A percentile compares a stretch with the other conserved stretches of the same genome.
phyloP scores from a whole-genome alignment of 2,329 filamentous ascomycete genomes.

The Hypocreales sp. region DNA sequence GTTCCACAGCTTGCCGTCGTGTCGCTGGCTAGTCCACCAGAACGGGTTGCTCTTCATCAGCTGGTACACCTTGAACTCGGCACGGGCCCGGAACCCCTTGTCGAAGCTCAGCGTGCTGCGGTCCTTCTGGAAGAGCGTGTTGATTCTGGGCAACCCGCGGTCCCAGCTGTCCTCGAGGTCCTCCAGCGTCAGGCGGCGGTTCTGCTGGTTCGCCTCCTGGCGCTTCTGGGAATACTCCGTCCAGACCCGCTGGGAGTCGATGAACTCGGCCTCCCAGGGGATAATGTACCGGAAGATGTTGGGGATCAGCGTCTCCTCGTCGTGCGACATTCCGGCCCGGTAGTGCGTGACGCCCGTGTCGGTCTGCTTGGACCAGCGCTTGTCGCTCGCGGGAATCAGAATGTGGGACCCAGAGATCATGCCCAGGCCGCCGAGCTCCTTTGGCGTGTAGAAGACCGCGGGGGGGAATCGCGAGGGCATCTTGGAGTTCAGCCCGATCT shows the following conservation, averaged over 20 bases:
- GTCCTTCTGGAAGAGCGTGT: constrained; percentile 97
- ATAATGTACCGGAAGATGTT: constrained; percentile 99
- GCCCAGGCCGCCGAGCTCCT: constrained; percentile 88
- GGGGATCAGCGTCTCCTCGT: constrained; percentile 93
- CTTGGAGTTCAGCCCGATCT: constrained; percentile 97
- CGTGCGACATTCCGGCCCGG: constrained; percentile 92
- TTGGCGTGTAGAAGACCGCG: constrained; percentile 96
- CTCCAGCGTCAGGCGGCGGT: constrained; percentile 82
- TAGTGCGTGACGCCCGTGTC: constrained; percentile 96
- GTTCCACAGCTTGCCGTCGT: constrained; percentile 97
- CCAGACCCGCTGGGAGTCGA: constrained; percentile 97
- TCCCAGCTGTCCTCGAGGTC: constrained; percentile 98
- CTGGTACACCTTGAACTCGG: constrained; percentile 97
- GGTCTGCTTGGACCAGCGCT: constrained; percentile 96
- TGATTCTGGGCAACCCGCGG: constrained; percentile 90
- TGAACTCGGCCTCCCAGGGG: constrained; percentile 97
- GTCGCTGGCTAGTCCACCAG: constrained; percentile 97
- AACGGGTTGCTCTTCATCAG: constrained; percentile 99
- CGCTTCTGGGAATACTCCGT: constrained; percentile 98
- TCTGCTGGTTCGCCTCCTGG: constrained; percentile 92
- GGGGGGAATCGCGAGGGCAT: constrained; percentile 98
- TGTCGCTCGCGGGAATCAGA: constrained; percentile 90
- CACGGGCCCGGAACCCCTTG: constrained; percentile 89
- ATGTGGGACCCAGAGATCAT: constrained; percentile 99
- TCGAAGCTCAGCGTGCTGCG: constrained; percentile 93